These are phyloP conservation scores for Vicia faba DNA, from an alignment of 306 rosid species.

Conservation along the genomic window DNA sequence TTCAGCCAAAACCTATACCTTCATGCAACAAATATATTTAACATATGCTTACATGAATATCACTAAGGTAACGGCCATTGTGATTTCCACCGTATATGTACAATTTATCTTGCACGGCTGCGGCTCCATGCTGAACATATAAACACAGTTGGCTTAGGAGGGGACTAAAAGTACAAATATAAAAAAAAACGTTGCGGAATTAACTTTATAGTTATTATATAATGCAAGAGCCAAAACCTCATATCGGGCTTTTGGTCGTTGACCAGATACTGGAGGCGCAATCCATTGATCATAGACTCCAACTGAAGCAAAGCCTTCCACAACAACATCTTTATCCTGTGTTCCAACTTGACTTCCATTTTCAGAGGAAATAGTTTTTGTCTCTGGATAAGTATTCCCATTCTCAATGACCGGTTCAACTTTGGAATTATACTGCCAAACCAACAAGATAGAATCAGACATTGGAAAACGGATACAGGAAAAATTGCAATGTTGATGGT, in stretches of 20 bases:
- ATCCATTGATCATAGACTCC: slow-evolving; percentile 84
- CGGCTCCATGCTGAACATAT: slow-evolving; percentile 84
- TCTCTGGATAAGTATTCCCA: slow-evolving; percentile 74
- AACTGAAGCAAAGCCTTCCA: slow-evolving; percentile 69
- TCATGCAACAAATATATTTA: slow-evolving; percentile 23
- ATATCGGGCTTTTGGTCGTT: slow-evolving; percentile 78
- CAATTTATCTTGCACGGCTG: slow-evolving; percentile 84
- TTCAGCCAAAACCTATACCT: background rate
- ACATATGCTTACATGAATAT: slow-evolving; percentile 72
- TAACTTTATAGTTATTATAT: slow-evolving; percentile 29
- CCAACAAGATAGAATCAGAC: slow-evolving; percentile 36
- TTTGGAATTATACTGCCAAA: slow-evolving; percentile 64
- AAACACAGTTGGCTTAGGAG: slow-evolving; percentile 39
- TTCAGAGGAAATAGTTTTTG: slow-evolving; percentile 68
- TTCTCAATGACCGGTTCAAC: slow-evolving; percentile 68
- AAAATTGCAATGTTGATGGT: slow-evolving; percentile 28
- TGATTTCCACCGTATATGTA: slow-evolving; percentile 96
- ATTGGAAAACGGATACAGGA: background rate
- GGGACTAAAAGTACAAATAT: slow-evolving; percentile 17
- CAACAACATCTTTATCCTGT: slow-evolving; percentile 74
- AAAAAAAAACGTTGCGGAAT: background rate
- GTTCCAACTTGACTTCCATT: slow-evolving; percentile 67
- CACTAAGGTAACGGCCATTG: slow-evolving; percentile 95
- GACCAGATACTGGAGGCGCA: slow-evolving; percentile 73
- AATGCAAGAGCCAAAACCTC: slow-evolving; percentile 60